phyloP scores from a whole-genome alignment of 495 filamentous ascomycete species.

The Penicillium riverlandense region DNA sequence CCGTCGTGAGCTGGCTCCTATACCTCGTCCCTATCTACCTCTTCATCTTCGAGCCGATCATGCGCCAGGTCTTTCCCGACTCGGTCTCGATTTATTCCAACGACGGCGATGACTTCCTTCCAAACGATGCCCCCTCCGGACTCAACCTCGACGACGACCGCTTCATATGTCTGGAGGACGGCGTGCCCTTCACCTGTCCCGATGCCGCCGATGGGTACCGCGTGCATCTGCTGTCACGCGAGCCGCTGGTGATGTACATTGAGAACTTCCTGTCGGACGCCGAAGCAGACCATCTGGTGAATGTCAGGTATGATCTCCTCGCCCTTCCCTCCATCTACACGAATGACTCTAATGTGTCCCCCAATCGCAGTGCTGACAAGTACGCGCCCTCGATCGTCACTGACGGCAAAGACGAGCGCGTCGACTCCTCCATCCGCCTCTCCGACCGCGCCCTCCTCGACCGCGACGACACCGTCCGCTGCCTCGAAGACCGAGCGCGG shows the following conservation, averaged over 20 bases:
- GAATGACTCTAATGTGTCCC: neutral
- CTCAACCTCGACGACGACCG: slow-evolving; percentile 32
- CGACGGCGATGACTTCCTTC: slow-evolving; percentile 9
- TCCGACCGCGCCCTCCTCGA: slow-evolving; percentile 53
- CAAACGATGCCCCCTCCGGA: slow-evolving; percentile 4
- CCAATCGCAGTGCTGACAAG: slow-evolving; percentile 30
- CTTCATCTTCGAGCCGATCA: slow-evolving; percentile 22
- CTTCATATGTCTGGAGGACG: slow-evolving; percentile 25
- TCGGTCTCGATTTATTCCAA: slow-evolving; percentile 3
- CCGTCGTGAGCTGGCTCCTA: slow-evolving; percentile 26
- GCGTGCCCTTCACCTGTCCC: slow-evolving; percentile 19
- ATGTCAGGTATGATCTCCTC: slow-evolving; percentile 34
- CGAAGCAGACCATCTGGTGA: slow-evolving; percentile 44
- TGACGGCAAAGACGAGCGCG: slow-evolving; percentile 33
- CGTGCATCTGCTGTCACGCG: slow-evolving; percentile 38
- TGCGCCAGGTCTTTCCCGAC: slow-evolving; percentile 8
- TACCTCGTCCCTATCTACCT: slow-evolving; percentile 37
- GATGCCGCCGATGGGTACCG: slow-evolving; percentile 20
- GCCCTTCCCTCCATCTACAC: neutral
- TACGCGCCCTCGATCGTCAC: slow-evolving; percentile 50
- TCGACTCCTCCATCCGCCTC: slow-evolving; percentile 43
- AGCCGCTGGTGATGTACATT: slow-evolving; percentile 51
- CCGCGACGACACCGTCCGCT: slow-evolving; percentile 54
- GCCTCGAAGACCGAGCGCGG: slow-evolving; percentile 61
- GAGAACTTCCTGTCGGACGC: slow-evolving; percentile 42